Evolutionary conservation across 176 grass and related monocot genomes (phyloP).

Genomic region (Metroxylon sagu): DNA sequence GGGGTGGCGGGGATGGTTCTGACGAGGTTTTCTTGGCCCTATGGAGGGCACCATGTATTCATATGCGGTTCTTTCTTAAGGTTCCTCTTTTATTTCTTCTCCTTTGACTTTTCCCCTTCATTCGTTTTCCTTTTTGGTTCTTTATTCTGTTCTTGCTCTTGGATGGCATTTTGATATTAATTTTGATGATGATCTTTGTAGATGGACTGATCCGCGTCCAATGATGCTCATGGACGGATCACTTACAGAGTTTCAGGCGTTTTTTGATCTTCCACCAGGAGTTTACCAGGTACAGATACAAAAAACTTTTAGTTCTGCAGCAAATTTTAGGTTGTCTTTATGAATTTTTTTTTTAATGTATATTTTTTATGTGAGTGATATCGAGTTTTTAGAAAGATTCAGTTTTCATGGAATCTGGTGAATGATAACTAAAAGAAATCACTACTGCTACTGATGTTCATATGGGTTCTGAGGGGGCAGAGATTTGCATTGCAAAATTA

Average conservation of each 20-base stretch:
- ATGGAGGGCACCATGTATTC: conserved; percentile 33
- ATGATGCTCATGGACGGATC: conserved; percentile 28
- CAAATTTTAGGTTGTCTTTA: neutral
- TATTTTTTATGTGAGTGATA: too few species aligned
- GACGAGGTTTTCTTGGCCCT: conserved; percentile 45
- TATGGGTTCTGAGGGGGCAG: too few species aligned
- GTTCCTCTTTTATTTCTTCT: conserved; percentile 14
- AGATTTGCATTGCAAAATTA: too few species aligned
- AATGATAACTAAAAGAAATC: too few species aligned
- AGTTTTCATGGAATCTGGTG: too few species aligned
- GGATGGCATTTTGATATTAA: neutral
- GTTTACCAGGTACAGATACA: conserved; percentile 41
- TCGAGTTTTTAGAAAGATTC: too few species aligned
- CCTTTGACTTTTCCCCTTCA: too few species aligned
- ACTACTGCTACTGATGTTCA: too few species aligned
- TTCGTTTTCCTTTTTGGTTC: neutral
- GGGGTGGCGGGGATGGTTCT: conserved; percentile 32
- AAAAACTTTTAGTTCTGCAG: neutral
- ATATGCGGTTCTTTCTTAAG: conserved; percentile 51
- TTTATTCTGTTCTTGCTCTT: neutral
- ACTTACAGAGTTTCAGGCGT: conserved; percentile 41
- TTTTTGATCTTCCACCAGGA: conserved; percentile 50
- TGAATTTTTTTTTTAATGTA: neutral
- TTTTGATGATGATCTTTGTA: conserved; percentile 6
- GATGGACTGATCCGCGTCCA: conserved; percentile 34